Evolutionary conservation across 2,329 filamentous ascomycete species (phyloP).

Genomic region (Colletotrichum higginsianum): DNA sequence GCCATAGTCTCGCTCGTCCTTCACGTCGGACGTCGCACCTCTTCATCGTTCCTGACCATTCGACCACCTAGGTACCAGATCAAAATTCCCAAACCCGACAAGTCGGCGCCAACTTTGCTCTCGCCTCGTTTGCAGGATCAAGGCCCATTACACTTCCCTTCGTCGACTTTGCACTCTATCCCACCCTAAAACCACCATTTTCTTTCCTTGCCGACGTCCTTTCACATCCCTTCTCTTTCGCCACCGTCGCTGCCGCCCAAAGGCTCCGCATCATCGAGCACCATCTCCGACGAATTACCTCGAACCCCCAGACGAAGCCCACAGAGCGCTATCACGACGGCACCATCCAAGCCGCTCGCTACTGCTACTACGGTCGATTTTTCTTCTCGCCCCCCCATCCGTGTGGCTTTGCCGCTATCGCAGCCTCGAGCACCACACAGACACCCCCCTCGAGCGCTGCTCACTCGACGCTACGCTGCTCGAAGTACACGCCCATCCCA

Average conservation of each 20-base stretch:
- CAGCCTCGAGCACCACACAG: conserved; percentile 32
- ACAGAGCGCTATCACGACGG: conserved; percentile 35
- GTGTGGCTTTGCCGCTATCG: conserved; percentile 28
- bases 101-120: conserved; percentile 26
- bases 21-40: conserved; percentile 41
- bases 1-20: conserved; percentile 38
- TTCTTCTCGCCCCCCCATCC: conserved; percentile 3
- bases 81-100: conserved; percentile 31
- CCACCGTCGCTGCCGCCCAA: conserved; percentile 18
- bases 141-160: neutral
- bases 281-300: conserved; percentile 29
- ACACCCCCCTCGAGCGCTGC: conserved; percentile 31
- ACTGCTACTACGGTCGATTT: conserved; percentile 9
- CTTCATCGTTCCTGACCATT: conserved; percentile 34
- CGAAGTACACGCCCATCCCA: conserved; percentile 32
- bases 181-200: conserved; percentile 6
- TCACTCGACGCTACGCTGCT: conserved; percentile 26
- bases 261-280: conserved; percentile 25
- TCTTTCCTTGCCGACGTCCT: conserved; percentile 23
- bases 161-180: conserved; percentile 18
- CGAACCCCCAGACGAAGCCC: conserved; percentile 29
- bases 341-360: conserved; percentile 12
- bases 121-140: conserved; percentile 29
- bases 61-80: conserved; percentile 29
- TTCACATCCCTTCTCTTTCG: neutral